Base-by-base conservation (phyloP, 352 stramenopile species). In the Phytophthora sojae region DNA sequence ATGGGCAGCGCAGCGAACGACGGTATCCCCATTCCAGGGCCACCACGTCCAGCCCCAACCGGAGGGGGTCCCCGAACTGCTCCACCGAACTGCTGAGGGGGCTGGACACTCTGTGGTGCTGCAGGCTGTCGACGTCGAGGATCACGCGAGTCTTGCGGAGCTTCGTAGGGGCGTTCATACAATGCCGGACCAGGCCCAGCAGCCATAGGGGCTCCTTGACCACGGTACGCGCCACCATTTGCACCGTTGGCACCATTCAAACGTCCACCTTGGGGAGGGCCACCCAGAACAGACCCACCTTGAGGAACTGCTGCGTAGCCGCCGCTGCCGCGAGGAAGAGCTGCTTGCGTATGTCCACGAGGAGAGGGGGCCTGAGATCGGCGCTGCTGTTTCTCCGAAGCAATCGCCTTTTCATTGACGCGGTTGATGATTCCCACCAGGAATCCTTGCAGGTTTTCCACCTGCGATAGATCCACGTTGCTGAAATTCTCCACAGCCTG, bases 351-450 rank as follows among this genome's bases (percentile, higher is more conserved):
- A 14, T 75, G 68, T 39, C 59, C 60, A 15, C 73, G 63, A 67
- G 73, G 73, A 66, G 73, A 80, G 15, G 61, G 35, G 26, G 58
- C 30, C 35, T 81, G 73, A 39, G 71, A 64, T 12, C 71, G 76
- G 15, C 77, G 69, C 44, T 53, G 47, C 19, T 76, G 74, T 6
- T 81, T 77, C 44, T 85, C 76, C 1, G 80, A 74, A 0, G 73
- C 60, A 65, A 83, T 77, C 11, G 74, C 65, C 57, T 88, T 89
- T 52, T 94, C 88, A 23, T 93, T 84, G 11, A 94, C 85, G 50
- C 86, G 86, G 55, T 93, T 94, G 73, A 96, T 93, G 58, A 96
- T 96, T 26, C 88, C 88, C 4, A 94, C 83, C 2, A 96, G 74
- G 67, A 96, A 96, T 14, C 85, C 85, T 62, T 94, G 81, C 25